Evolutionary conservation across 2,329 filamentous ascomycete genomes (phyloP).

Genomic region (Pseudocercospora fijiensis): DNA sequence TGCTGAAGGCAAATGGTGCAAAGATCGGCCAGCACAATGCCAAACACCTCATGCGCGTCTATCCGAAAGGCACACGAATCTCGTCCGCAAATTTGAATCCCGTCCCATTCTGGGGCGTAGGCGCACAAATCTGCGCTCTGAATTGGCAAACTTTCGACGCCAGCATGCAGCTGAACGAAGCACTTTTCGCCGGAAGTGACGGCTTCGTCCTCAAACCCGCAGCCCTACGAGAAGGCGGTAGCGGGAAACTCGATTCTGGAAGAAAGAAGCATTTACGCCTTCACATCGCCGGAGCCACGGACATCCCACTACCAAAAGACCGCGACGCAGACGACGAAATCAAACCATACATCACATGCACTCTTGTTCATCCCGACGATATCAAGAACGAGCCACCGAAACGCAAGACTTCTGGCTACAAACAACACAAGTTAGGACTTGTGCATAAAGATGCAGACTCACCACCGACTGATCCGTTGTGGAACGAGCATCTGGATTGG

Average conservation of each 20-base stretch:
- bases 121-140: constrained; percentile 67
- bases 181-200: constrained; percentile 63
- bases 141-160: constrained; percentile 69
- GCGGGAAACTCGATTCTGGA: constrained; percentile 50
- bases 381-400: constrained; percentile 54
- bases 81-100: constrained; percentile 64
- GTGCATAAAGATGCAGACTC: constrained; percentile 61
- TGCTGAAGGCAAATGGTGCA: constrained; percentile 36
- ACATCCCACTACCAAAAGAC: constrained; percentile 56
- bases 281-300: constrained; percentile 62
- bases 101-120: constrained; percentile 64
- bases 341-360: constrained; percentile 65
- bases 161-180: constrained; percentile 67
- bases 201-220: constrained; percentile 67
- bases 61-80: constrained; percentile 67
- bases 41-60: constrained; percentile 68
- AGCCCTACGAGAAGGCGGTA: constrained; percentile 57
- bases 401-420: constrained; percentile 62
- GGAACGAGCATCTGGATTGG: constrained; percentile 67
- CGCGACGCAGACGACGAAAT: constrained; percentile 53
- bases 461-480: constrained; percentile 60
- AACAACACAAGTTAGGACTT: constrained; percentile 59
- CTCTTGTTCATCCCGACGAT: constrained; percentile 59
- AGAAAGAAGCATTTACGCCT: constrained; percentile 56
- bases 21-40: constrained; percentile 62